A percentile compares a stretch with the other conserved stretches of the same genome.
These are phyloP conservation scores for Cordyceps pruinosa DNA, from an alignment of 2,329 filamentous ascomycete species.

Conservation along the genomic window DNA sequence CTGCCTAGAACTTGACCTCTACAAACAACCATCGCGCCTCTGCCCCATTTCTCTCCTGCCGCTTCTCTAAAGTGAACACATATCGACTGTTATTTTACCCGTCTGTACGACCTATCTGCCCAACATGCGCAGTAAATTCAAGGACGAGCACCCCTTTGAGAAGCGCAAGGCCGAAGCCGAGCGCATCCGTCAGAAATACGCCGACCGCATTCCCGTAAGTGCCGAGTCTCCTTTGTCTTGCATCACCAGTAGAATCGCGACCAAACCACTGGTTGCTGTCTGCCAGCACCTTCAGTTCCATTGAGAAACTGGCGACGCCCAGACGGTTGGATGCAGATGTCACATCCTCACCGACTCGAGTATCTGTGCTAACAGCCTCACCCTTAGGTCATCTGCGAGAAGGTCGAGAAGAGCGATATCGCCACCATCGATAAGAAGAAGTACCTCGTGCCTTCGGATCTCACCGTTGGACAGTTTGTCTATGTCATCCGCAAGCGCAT, in stretches of 20 bases:
- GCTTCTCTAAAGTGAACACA: neutral
- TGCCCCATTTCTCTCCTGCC: neutral
- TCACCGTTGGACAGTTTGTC: constrained; percentile 98
- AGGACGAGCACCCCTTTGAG: constrained; percentile 99
- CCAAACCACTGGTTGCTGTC: constrained; percentile 10
- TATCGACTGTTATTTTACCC: constrained; percentile 7
- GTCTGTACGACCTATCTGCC: constrained; percentile 19
- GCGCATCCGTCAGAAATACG: constrained; percentile 98
- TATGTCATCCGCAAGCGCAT: constrained; percentile 99
- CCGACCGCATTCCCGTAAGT: constrained; percentile 94
- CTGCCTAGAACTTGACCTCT: constrained; percentile 15
- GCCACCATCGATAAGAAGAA: constrained; percentile 99
- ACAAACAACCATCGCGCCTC: constrained; percentile 2
- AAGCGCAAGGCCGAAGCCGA: constrained; percentile 99
- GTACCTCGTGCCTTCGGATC: constrained; percentile 93
- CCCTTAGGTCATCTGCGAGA: constrained; percentile 91
- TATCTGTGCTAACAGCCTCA: neutral
- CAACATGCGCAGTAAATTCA: constrained; percentile 98
- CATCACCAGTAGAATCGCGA: neutral
- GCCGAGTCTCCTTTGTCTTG: neutral
- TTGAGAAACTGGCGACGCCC: neutral
- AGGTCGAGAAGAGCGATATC: constrained; percentile 98
- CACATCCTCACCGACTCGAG: neutral
- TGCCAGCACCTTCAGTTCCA: neutral
- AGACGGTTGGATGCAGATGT: neutral